A percentile compares a stretch with the other conserved stretches of the same genome.
These are phyloP conservation scores for Boletus subcaerulescens DNA, from an alignment of 768 basidiomycete species.

Conservation along the genomic window DNA sequence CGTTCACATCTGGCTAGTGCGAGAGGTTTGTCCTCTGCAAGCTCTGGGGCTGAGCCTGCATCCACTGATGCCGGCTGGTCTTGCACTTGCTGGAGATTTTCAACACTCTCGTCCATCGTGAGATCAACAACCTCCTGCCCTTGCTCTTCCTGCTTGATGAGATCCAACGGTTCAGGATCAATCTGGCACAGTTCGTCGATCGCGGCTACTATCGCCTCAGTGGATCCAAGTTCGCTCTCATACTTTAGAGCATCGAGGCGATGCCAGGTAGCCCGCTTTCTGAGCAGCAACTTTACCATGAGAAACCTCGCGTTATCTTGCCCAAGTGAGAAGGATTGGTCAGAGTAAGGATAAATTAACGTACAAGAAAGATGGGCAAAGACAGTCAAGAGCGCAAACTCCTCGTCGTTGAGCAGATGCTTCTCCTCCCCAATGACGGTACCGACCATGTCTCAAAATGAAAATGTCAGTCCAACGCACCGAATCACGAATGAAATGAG, in stretches of 20 bases:
- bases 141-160: slow-evolving; percentile 16
- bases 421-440: slow-evolving; percentile 49
- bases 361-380: slow-evolving; percentile 50
- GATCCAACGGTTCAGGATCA: background rate
- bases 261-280: slow-evolving; percentile 56
- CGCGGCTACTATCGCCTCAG: slow-evolving; percentile 36
- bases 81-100: slow-evolving; percentile 2
- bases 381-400: slow-evolving; percentile 42
- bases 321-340: slow-evolving; percentile 5
- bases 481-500: background rate
- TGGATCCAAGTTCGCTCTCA: slow-evolving; percentile 39
- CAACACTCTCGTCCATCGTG: slow-evolving; percentile 27
- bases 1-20: slow-evolving; percentile 41
- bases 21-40: slow-evolving; percentile 14
- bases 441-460: slow-evolving; percentile 49
- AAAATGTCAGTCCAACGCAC: background rate
- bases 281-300: slow-evolving; percentile 58
- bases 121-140: slow-evolving; percentile 37
- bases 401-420: slow-evolving; percentile 49
- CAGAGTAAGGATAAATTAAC: slow-evolving; percentile 20
- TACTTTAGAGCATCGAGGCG: slow-evolving; percentile 46
- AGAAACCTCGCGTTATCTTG: slow-evolving; percentile 60
- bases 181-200: slow-evolving; percentile 43
- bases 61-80: slow-evolving; percentile 5
- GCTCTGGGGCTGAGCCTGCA: background rate